Conservation (phyloP, 2,329 filamentous ascomycete species). For the Neofusicoccum sp. region DNA sequence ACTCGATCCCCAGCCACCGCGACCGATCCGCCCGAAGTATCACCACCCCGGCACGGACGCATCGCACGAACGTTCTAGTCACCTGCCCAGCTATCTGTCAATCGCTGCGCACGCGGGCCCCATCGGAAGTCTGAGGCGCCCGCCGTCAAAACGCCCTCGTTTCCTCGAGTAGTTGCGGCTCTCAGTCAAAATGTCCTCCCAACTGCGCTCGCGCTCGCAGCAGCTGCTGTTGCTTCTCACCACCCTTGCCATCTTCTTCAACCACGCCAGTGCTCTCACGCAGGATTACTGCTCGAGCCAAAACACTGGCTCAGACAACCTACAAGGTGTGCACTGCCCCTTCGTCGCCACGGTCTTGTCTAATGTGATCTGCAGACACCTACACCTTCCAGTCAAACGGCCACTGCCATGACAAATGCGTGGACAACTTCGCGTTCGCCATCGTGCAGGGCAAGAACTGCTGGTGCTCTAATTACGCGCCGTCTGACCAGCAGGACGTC, state of each 20-base stretch:
- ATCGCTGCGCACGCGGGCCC: conserved; percentile 3
- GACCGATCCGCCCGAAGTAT: conserved; percentile 11
- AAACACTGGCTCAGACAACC: conserved; percentile 39
- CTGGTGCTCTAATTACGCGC: conserved; percentile 73
- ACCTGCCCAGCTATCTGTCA: conserved; percentile 1
- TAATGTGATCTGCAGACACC: conserved; percentile 27
- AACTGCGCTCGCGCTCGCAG: not conserved
- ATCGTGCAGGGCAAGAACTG: conserved; percentile 64
- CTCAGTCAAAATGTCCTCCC: conserved; percentile 1
- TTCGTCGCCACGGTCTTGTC: not conserved
- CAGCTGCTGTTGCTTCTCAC: conserved; percentile 3
- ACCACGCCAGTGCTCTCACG: conserved; percentile 22
- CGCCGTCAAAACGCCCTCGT: conserved; percentile 3
- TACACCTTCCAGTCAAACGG: conserved; percentile 63
- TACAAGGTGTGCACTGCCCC: conserved; percentile 29
- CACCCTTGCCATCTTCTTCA: not conserved
- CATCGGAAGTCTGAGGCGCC: not conserved
- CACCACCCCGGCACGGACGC: conserved; percentile 12
- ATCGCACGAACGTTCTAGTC: conserved; percentile 12
- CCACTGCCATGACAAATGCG: conserved; percentile 62
- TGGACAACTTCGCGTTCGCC: conserved; percentile 61
- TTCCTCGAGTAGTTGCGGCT: not conserved
- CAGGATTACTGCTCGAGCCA: conserved; percentile 46
- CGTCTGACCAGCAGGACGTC: conserved; percentile 42
- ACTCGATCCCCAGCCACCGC: conserved; percentile 1